These are phyloP conservation scores for Brachypodium distachyon DNA, from an alignment of 202 grass and related monocot species.

Conservation along the genomic window DNA sequence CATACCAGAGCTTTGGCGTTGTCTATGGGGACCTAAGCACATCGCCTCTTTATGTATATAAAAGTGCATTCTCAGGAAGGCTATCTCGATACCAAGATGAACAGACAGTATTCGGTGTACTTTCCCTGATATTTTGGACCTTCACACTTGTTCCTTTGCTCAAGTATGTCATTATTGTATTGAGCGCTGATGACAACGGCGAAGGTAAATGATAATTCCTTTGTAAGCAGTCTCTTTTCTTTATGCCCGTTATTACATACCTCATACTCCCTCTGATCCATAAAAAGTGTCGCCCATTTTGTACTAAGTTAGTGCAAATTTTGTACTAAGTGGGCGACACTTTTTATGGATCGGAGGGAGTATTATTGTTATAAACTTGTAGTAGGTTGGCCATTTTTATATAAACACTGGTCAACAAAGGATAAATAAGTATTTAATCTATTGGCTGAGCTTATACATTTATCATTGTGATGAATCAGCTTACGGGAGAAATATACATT, in stretches of 20 bases:
- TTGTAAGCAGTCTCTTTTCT: not conserved
- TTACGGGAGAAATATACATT: too few relatives aligned
- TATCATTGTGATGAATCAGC: constrained; percentile 8
- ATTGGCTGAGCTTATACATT: too few relatives aligned
- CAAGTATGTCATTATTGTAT: constrained; percentile 84
- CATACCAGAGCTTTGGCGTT: constrained; percentile 96
- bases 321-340: too few relatives aligned
- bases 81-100: constrained; percentile 55
- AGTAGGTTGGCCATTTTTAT: not conserved
- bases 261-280: too few relatives aligned
- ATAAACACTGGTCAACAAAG: too few relatives aligned
- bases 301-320: too few relatives aligned
- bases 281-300: too few relatives aligned
- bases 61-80: constrained; percentile 63
- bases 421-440: too few relatives aligned
- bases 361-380: not conserved
- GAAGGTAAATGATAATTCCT: constrained; percentile 51
- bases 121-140: constrained; percentile 98
- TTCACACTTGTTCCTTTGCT: constrained; percentile 89
- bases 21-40: constrained; percentile 92
- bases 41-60: constrained; percentile 83
- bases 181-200: constrained; percentile 79
- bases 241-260: not conserved
- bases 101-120: constrained; percentile 65
- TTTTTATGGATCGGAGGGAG: too few relatives aligned